Evolutionary conservation across 2,329 filamentous ascomycete species (phyloP).

Genomic region (Colletotrichum sp.): DNA sequence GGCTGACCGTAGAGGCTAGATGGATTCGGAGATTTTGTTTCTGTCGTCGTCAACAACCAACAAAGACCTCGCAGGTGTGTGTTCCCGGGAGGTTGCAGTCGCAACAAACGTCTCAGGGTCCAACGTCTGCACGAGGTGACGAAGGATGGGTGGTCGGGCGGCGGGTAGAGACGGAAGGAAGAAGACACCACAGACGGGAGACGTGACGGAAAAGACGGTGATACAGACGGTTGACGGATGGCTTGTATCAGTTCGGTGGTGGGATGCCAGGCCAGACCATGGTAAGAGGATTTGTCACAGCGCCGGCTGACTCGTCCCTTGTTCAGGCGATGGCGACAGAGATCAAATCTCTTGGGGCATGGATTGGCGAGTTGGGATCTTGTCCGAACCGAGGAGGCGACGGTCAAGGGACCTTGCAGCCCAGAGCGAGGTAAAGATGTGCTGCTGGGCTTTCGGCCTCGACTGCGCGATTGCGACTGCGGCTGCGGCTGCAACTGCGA

Average conservation of each 20-base stretch:
- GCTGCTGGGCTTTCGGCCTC: background rate
- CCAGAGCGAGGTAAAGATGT: background rate
- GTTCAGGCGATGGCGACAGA: background rate
- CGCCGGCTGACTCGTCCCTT: conserved; percentile 6
- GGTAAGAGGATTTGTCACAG: conserved; percentile 10
- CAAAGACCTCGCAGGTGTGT: background rate
- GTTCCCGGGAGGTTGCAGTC: background rate
- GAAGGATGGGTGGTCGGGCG: background rate
- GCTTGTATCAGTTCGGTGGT: conserved; percentile 1
- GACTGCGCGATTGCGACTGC: background rate
- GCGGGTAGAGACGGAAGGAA: background rate
- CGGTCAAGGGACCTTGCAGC: background rate
- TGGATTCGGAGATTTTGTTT: background rate
- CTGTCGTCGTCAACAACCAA: background rate
- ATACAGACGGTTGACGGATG: background rate
- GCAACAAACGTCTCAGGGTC: background rate
- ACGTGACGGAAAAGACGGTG: conserved; percentile 6
- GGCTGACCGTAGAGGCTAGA: background rate
- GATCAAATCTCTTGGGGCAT: background rate
- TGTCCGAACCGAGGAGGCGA: background rate
- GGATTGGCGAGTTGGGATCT: background rate
- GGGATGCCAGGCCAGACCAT: conserved; percentile 8
- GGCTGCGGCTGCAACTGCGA: background rate
- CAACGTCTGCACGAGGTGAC: background rate
- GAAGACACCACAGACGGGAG: background rate